phyloP scores from a whole-genome alignment of 768 basidiomycete genomes.

The Kwoniella newhampshirensis region DNA sequence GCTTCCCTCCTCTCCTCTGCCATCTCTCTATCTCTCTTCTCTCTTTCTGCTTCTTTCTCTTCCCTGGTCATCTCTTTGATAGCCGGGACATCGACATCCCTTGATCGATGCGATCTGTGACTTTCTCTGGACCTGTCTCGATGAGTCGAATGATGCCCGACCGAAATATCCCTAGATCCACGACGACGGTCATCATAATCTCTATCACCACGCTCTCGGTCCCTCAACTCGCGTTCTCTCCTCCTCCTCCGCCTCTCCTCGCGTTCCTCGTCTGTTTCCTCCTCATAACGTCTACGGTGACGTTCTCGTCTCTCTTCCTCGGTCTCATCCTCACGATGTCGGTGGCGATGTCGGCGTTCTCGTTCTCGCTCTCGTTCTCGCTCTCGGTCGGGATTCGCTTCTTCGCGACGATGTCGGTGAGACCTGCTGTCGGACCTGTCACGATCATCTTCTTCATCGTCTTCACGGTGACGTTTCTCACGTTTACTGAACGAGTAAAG shows the following conservation, averaged over 20 bases:
- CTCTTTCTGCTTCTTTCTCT: slow-evolving; percentile 44
- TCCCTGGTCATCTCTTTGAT: slow-evolving; percentile 42
- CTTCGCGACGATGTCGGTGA: slow-evolving; percentile 53
- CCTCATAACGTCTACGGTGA: slow-evolving; percentile 21
- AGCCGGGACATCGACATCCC: slow-evolving; percentile 12
- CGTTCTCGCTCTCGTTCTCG: slow-evolving; percentile 25
- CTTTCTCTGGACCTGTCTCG: slow-evolving; percentile 39
- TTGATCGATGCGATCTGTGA: slow-evolving; percentile 23
- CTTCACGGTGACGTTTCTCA: slow-evolving; percentile 60
- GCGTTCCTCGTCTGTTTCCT: slow-evolving; percentile 27
- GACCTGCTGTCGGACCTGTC: slow-evolving; percentile 42
- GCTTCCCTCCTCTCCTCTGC: slow-evolving; percentile 39
- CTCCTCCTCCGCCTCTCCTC: slow-evolving; percentile 29
- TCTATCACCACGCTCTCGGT: slow-evolving; percentile 22
- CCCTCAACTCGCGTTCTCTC: slow-evolving; percentile 27
- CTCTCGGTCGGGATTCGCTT: slow-evolving; percentile 45
- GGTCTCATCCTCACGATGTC: slow-evolving; percentile 30
- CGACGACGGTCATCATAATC: slow-evolving; percentile 13
- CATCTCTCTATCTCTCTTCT: slow-evolving; percentile 46
- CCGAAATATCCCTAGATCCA: slow-evolving; percentile 55
- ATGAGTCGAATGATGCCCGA: slow-evolving; percentile 3
- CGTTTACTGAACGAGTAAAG: slow-evolving; percentile 48
- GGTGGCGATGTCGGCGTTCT: slow-evolving; percentile 16
- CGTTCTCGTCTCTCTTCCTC: slow-evolving; percentile 19
- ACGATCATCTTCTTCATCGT: slow-evolving; percentile 51